Conservation (phyloP, 345 rosid genomes). For the Salix purpurea region DNA sequence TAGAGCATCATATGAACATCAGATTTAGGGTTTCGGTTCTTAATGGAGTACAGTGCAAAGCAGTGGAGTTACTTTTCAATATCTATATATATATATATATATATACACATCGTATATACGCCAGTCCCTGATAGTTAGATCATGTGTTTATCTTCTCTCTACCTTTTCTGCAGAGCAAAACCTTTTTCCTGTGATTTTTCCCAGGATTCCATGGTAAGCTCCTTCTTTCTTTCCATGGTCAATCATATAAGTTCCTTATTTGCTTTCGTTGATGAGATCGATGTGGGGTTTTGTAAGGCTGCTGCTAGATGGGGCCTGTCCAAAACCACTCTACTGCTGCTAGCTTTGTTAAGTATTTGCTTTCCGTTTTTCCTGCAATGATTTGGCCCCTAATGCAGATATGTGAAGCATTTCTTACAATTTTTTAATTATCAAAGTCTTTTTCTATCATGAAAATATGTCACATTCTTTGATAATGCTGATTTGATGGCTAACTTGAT, state of each 20-base stretch:
- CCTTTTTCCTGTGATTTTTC: background rate
- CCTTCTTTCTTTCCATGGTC: background rate
- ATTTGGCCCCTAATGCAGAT: background rate
- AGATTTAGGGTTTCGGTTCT: background rate
- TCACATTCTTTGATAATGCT: background rate
- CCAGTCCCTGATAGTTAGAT: background rate
- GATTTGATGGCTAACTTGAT: background rate
- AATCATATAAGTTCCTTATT: background rate
- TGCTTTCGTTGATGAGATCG: background rate
- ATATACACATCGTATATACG: background rate
- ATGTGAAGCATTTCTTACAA: background rate
- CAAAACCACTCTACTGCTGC: background rate
- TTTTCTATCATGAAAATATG: background rate
- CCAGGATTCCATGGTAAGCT: background rate
- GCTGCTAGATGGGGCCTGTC: background rate
- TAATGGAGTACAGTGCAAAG: background rate
- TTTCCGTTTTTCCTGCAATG: background rate
- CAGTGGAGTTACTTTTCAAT: background rate
- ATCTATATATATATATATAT: no score
- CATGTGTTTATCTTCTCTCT: background rate
- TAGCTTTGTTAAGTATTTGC: background rate
- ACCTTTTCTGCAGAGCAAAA: background rate
- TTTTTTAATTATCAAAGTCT: no score
- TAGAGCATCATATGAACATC: background rate
- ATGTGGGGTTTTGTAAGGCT: background rate